Evolutionary conservation across 192 early-diverging fungal species (phyloP), one percentile per base, ranked within the genome.

Genomic region (Coemansia sp.): DNA sequence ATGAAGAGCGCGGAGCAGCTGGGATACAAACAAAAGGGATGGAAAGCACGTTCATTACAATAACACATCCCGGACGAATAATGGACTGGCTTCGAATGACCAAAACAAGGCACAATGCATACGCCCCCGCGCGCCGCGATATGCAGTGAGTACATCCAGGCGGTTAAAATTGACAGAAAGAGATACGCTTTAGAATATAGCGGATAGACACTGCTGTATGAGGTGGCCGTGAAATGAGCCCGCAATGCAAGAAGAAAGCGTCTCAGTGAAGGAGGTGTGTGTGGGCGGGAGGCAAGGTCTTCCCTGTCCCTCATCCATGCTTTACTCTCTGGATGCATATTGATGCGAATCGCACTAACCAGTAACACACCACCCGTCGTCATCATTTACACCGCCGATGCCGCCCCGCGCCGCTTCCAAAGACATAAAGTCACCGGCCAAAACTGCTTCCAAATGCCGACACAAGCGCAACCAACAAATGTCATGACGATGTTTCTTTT

Each of bases 381-480:
- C n/a, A n/a, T n/a, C n/a, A n/a, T n/a, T n/a, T n/a, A n/a, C n/a
- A n/a, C n/a, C n/a, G n/a, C n/a, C n/a, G n/a, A n/a, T n/a, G n/a
- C n/a, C n/a, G n/a, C n/a, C n/a, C n/a, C n/a, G n/a, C n/a, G n/a
- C n/a, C n/a, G n/a, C n/a, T n/a, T n/a, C n/a, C n/a, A n/a, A 29
- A 29, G 28, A 13, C 50, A 54, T 31, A 30, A 20, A 54, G 52
- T 19, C 52, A 54, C 29, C 17, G 17, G 30, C 52, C 29, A 29
- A 41, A 54, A 14, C 52, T 4, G 29, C 52, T 54, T 54, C 52
- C 52, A 54, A 33, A 20, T 54, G 52, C 52, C 30, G 30, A 54
- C 28, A 33, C 22, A 54, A 54, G 14, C 29, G 19, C n/a, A n/a
- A 54, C 29, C 52, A n/a, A n/a, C n/a, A 53, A 22, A 47, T 47